phyloP scores from a whole-genome alignment of 495 filamentous ascomycete species.

The Tetracladium marchalianum region DNA sequence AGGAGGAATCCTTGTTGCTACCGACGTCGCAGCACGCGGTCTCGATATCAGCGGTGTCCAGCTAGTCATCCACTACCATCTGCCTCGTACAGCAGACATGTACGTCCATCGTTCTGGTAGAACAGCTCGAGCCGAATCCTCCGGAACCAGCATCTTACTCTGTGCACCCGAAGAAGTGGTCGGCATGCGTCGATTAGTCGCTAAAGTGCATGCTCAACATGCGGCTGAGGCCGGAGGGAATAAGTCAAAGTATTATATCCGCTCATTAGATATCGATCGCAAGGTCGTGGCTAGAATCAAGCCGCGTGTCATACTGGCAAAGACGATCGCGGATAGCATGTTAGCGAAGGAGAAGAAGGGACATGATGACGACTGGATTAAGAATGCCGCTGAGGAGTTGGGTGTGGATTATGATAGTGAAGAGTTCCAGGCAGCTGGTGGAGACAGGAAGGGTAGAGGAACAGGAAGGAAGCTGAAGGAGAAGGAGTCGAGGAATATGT shows the following conservation, averaged over 20 bases:
- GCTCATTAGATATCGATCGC: conserved; percentile 74
- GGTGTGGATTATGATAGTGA: conserved; percentile 91
- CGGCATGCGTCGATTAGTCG: conserved; percentile 71
- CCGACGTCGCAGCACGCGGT: conserved; percentile 93
- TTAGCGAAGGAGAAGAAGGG: conserved; percentile 80
- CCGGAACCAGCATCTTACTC: conserved; percentile 73
- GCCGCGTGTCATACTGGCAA: conserved; percentile 62
- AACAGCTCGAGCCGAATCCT: conserved; percentile 72
- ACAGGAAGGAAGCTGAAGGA: conserved; percentile 64
- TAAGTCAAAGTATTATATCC: conserved; percentile 51
- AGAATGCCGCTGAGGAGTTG: conserved; percentile 78
- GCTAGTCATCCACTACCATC: conserved; percentile 87
- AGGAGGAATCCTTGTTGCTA: conserved; percentile 74
- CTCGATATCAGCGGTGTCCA: conserved; percentile 87
- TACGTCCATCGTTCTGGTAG: conserved; percentile 96
- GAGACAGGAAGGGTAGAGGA: conserved; percentile 54
- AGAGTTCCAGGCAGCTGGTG: conserved; percentile 55
- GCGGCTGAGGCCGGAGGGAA: conserved; percentile 24
- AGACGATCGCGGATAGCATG: conserved; percentile 70
- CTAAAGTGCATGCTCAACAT: conserved; percentile 50
- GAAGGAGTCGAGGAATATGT: conserved; percentile 54
- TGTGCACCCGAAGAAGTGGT: conserved; percentile 87
- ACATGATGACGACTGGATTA: conserved; percentile 77
- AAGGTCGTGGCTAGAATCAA: conserved; percentile 66
- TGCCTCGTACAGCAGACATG: conserved; percentile 80